Conservation (phyloP, 805 yeast genomes). For the Kuraishia piskuri region DNA sequence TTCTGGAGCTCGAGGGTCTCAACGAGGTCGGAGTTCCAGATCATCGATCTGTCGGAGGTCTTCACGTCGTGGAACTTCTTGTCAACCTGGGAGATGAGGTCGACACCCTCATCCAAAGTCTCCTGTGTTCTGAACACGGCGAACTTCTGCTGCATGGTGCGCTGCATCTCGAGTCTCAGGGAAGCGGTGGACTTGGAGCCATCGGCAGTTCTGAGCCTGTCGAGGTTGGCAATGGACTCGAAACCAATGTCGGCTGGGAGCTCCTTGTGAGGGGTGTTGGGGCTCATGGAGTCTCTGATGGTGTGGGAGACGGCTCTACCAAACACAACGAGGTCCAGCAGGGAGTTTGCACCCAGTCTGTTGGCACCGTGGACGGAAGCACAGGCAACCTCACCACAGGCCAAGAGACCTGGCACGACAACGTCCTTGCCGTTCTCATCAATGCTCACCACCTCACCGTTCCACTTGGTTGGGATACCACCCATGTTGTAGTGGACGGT, state of each 20-base stretch:
- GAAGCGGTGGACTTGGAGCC: slow-evolving; percentile 83
- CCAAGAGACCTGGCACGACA: slow-evolving; percentile 86
- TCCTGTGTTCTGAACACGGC: slow-evolving; percentile 95
- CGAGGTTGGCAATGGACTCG: slow-evolving; percentile 86
- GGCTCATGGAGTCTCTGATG: slow-evolving; percentile 74
- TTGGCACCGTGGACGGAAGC: slow-evolving; percentile 99
- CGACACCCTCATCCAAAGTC: slow-evolving; percentile 86
- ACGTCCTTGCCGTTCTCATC: slow-evolving; percentile 85
- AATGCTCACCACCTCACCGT: slow-evolving; percentile 84
- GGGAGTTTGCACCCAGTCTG: slow-evolving; percentile 97
- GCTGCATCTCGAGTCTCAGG: slow-evolving; percentile 89
- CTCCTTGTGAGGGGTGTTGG: slow-evolving; percentile 81
- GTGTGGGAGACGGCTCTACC: slow-evolving; percentile 98
- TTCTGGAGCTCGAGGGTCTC: slow-evolving; percentile 95
- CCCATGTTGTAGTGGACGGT: slow-evolving; percentile 99
- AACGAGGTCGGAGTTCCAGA: slow-evolving; percentile 96
- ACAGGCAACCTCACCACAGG: slow-evolving; percentile 99
- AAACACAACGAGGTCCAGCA: slow-evolving; percentile 91
- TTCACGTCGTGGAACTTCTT: slow-evolving; percentile 64
- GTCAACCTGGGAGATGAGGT: slow-evolving; percentile 68
- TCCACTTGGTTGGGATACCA: slow-evolving; percentile 97
- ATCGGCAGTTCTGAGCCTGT: slow-evolving; percentile 73
- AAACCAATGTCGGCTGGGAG: slow-evolving; percentile 81
- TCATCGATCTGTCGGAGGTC: slow-evolving; percentile 94
- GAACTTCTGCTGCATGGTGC: slow-evolving; percentile 92